A percentile compares a stretch with the other conserved stretches of the same genome.
Evolutionary conservation across 768 basidiomycete genomes (phyloP).

Genomic region (Leccinum broughii): DNA sequence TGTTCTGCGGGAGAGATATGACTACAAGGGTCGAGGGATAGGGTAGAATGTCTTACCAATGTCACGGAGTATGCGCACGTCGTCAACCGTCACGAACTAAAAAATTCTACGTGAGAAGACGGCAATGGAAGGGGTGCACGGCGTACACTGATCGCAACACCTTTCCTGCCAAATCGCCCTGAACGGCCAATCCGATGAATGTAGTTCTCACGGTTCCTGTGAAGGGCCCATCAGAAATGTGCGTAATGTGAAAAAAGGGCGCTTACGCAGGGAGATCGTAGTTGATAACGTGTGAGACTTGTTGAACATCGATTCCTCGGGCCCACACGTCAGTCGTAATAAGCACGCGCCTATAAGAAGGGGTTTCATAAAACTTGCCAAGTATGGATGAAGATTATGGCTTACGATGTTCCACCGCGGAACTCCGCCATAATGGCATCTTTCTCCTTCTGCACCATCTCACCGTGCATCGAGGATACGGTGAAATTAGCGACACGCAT

Average conservation of each 20-base stretch:
- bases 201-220: constrained; percentile 96
- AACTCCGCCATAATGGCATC: constrained; percentile 98
- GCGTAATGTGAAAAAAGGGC: neutral
- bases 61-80: constrained; percentile 94
- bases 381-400: constrained; percentile 15
- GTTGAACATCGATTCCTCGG: constrained; percentile 97
- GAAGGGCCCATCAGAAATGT: constrained; percentile 16
- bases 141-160: constrained; percentile 97
- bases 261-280: constrained; percentile 91
- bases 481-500: constrained; percentile 99
- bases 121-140: constrained; percentile 5
- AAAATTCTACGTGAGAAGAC: constrained; percentile 18
- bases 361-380: constrained; percentile 4
- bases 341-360: constrained; percentile 71
- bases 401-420: constrained; percentile 87
- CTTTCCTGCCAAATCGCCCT: constrained; percentile 98
- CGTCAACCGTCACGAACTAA: constrained; percentile 92
- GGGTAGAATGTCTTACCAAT: constrained; percentile 62
- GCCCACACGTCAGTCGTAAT: constrained; percentile 98
- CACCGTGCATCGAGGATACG: constrained; percentile 93
- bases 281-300: constrained; percentile 96
- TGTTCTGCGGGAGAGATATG: constrained; percentile 56
- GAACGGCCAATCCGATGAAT: constrained; percentile 99
- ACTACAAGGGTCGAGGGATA: constrained; percentile 10
- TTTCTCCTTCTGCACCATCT: constrained; percentile 94